Evolutionary conservation across 225 moss, liverwort and hornwort species (phyloP).

Genomic region (Marchantia paleacea): DNA sequence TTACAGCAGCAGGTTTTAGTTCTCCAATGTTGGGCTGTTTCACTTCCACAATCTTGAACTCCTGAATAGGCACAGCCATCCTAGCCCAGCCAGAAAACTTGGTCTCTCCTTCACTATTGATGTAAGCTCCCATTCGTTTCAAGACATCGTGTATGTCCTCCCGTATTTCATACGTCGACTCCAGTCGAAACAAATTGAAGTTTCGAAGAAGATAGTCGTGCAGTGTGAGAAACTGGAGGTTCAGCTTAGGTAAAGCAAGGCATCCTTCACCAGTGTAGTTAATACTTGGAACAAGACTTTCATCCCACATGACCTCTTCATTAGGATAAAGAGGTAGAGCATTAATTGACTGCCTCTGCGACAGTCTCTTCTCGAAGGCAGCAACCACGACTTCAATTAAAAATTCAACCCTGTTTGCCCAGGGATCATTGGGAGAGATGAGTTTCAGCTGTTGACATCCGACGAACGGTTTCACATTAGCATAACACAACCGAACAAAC

Average conservation of each 20-base stretch:
- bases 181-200: constrained; percentile 87
- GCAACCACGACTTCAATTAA: constrained; percentile 77
- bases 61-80: constrained; percentile 78
- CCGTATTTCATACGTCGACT: constrained; percentile 92
- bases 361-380: constrained; percentile 76
- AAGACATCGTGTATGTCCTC: constrained; percentile 84
- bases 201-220: constrained; percentile 95
- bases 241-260: constrained; percentile 80
- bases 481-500: neutral
- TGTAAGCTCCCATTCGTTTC: constrained; percentile 82
- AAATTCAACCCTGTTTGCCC: constrained; percentile 71
- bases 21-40: constrained; percentile 90
- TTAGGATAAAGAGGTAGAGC: constrained; percentile 93
- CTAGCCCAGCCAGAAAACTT: constrained; percentile 93
- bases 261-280: constrained; percentile 89
- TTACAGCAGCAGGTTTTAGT: constrained; percentile 85
- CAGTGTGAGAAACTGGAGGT: constrained; percentile 92
- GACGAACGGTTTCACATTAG: neutral
- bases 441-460: constrained; percentile 59
- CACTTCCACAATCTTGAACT: constrained; percentile 80
- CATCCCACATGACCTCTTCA: constrained; percentile 98
- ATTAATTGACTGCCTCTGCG: constrained; percentile 92
- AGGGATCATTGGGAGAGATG: constrained; percentile 60
- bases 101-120: constrained; percentile 81
- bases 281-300: constrained; percentile 91